phyloP scores from a whole-genome alignment of 1,284 basidiomycete species.

The Irpex lacteus region DNA sequence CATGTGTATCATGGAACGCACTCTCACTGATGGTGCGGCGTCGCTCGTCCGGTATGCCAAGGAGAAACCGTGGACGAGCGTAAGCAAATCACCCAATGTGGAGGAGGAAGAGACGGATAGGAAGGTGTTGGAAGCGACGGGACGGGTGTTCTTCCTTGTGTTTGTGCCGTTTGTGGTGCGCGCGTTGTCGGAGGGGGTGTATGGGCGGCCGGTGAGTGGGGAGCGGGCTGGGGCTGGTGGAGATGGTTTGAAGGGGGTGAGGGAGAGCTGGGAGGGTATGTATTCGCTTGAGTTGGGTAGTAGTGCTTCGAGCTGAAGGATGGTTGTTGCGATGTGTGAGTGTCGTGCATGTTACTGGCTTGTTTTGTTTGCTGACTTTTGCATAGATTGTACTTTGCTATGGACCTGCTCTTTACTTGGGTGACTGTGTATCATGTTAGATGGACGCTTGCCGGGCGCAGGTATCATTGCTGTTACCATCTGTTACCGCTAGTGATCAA shows the following conservation, averaged over 20 bases:
- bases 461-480: no score
- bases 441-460: no score
- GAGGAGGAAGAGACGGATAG: conserved; percentile 36
- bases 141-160: conserved; percentile 53
- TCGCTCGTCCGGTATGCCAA: conserved; percentile 28
- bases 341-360: neutral
- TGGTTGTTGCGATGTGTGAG: neutral
- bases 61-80: conserved; percentile 17
- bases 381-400: no score
- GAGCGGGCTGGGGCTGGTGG: neutral
- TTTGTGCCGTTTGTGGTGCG: conserved; percentile 68
- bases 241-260: neutral
- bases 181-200: conserved; percentile 74
- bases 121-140: conserved; percentile 48
- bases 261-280: conserved; percentile 8
- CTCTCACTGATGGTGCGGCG: conserved; percentile 44
- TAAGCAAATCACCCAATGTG: conserved; percentile 27
- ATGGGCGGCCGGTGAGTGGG: conserved; percentile 22
- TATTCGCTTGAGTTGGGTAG: neutral
- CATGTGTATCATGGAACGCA: conserved; percentile 44
- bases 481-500: no score
- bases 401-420: no score
- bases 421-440: no score
- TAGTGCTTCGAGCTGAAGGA: neutral
- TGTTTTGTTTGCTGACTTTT: neutral